phyloP scores from a whole-genome alignment of 768 basidiomycete genomes.

The Tremella fuciformis region DNA sequence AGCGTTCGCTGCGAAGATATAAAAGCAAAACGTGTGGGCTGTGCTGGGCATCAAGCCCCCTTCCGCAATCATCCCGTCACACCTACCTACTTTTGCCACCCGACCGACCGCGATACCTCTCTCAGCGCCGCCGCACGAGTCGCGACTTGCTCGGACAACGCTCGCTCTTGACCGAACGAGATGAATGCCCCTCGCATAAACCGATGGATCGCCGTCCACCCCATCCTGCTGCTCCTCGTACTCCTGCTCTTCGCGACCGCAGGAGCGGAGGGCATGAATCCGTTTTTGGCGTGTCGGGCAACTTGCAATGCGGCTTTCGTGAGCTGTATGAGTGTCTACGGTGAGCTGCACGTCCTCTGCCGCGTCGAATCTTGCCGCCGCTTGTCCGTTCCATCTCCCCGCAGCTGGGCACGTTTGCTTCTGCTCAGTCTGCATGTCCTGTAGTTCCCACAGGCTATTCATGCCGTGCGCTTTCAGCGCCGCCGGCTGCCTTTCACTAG shows the following conservation, averaged over 20 bases:
- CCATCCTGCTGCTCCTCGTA: not conserved
- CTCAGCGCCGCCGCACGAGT: no score
- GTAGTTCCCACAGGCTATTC: not conserved
- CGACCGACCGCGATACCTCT: no score
- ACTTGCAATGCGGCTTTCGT: slow-evolving; percentile 35
- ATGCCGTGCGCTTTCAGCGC: slow-evolving; percentile 5
- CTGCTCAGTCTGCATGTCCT: slow-evolving; percentile 4
- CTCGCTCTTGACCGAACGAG: no score
- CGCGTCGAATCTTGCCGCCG: not conserved
- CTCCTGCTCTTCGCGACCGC: not conserved
- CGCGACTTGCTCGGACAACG: no score
- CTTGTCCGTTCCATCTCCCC: not conserved
- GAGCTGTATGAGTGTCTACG: slow-evolving; percentile 46
- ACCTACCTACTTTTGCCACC: no score
- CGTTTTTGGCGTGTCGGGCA: slow-evolving; percentile 23
- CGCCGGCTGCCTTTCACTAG: not conserved
- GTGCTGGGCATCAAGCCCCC: no score
- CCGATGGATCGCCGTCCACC: not conserved
- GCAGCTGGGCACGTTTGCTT: not conserved
- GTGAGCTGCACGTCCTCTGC: slow-evolving; percentile 20
- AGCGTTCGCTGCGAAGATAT: no score
- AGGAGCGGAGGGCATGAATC: slow-evolving; percentile 21
- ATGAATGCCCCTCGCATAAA: no score
- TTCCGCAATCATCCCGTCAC: no score
- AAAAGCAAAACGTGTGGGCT: no score